Evolutionary conservation across 225 moss, liverwort and hornwort genomes (phyloP).

Genomic region (Polytrichum commune): DNA sequence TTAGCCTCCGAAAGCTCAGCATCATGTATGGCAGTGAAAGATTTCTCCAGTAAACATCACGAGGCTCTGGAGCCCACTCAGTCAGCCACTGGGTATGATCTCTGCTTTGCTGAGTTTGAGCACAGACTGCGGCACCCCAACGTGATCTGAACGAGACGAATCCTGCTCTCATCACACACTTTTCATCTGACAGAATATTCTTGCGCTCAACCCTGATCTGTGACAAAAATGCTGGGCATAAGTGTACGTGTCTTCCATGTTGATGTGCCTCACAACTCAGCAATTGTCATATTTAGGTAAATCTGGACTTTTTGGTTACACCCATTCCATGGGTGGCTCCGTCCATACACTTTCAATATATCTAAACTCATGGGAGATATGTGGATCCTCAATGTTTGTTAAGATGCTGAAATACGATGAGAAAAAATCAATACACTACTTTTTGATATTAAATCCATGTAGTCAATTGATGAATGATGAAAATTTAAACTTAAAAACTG

Average conservation of each 20-base stretch:
- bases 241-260: background rate
- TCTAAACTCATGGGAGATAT: no score
- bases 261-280: background rate
- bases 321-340: no score
- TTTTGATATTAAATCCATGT: no score
- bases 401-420: no score
- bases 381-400: no score
- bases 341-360: no score
- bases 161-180: constrained; percentile 72
- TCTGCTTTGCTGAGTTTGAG: constrained; percentile 83
- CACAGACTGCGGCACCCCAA: constrained; percentile 96
- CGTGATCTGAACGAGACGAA: constrained; percentile 78
- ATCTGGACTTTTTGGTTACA: no score
- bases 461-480: no score
- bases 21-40: constrained; percentile 63
- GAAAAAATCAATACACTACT: no score
- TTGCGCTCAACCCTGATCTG: constrained; percentile 68
- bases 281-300: no score
- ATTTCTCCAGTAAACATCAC: constrained; percentile 85
- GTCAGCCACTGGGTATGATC: constrained; percentile 84
- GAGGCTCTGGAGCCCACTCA: constrained; percentile 90
- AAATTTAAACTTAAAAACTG: no score
- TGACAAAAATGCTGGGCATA: background rate
- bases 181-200: constrained; percentile 36
- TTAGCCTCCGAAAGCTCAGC: constrained; percentile 55